Evolutionary conservation across 257 asterid genomes (phyloP), one percentile per base, ranked within the genome.

Genomic region (Solanum sejunctum): DNA sequence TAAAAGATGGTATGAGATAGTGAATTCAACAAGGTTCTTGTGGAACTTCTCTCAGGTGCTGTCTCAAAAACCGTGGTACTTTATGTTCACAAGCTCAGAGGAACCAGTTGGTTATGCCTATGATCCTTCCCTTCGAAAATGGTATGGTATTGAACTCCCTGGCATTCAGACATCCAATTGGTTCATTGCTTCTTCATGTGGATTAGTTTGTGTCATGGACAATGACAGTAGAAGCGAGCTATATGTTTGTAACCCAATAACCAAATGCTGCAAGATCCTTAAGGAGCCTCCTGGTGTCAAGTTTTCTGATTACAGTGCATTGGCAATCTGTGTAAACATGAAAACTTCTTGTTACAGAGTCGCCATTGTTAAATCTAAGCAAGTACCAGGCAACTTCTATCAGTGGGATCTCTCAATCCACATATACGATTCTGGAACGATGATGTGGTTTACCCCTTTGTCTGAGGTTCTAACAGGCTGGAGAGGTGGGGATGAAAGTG

Each of bases 401-500:
- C 96, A 92, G 64, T 97, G 98, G 97, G 97, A 97, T 84, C 91
- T 97, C 85, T 92, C 98, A 0, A 87, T 97, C 87, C 96, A 95
- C 78, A 64, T 95, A 45, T 93, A 93, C 10, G 92, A 94, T 83
- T 97, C 99, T 0, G 91, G 87, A 81, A 91, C 89, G 18, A 85
- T 36, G 90, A 66, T 16, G 26, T 97, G 99, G 99, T 78, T 64
- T 11, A 91, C 95, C 20, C 88, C 91, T 10, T 86, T 87, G 75
- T 85, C 92, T 0, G 98, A 97, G 89, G 87, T 91, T 17, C 84
- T 97, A 67, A 73, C 93, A 2, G 98, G 99, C 23, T 95, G 99
- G 99, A 87, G 99, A 86, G 97, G 90, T 1, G 98, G 99, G 13
- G 98, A 97, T 12, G 98, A 97, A 92, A 94, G 99, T 18, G 94